Evolutionary conservation across 768 basidiomycete species (phyloP).

Genomic region (Rhodotorula diobovata): DNA sequence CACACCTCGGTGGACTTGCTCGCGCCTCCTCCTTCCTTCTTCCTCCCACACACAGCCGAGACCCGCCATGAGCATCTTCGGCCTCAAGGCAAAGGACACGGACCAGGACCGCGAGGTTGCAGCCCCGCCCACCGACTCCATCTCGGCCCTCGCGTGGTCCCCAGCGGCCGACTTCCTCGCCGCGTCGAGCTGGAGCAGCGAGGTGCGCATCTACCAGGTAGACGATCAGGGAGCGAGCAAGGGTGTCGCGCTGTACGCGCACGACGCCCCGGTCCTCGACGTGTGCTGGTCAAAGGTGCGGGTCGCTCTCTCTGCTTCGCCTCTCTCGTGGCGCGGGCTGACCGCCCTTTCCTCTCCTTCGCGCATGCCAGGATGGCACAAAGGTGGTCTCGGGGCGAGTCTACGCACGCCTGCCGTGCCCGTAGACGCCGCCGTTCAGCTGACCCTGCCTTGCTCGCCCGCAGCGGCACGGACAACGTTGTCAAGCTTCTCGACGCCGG

Average conservation of each 20-base stretch:
- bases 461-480: slow-evolving; percentile 77
- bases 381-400: slow-evolving; percentile 71
- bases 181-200: slow-evolving; percentile 89
- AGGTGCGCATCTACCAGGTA: slow-evolving; percentile 84
- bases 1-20: neutral
- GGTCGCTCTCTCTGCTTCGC: slow-evolving; percentile 41
- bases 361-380: slow-evolving; percentile 54
- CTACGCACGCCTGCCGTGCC: neutral
- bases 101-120: slow-evolving; percentile 69
- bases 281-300: slow-evolving; percentile 84
- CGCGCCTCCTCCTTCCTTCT: neutral
- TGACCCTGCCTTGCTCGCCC: neutral
- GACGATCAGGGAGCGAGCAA: slow-evolving; percentile 65
- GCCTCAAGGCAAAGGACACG: slow-evolving; percentile 47
- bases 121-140: slow-evolving; percentile 77
- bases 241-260: slow-evolving; percentile 82
- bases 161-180: slow-evolving; percentile 84
- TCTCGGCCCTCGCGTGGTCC: slow-evolving; percentile 78
- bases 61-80: slow-evolving; percentile 7
- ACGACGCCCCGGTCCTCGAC: slow-evolving; percentile 81
- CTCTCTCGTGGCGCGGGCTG: too few relatives aligned
- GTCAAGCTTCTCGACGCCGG: slow-evolving; percentile 83
- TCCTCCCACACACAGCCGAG: too few relatives aligned
- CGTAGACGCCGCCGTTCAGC: too few relatives aligned
- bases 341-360: too few relatives aligned